phyloP scores from a whole-genome alignment of 202 grass and related monocot species.

The Saccharum hybrid region DNA sequence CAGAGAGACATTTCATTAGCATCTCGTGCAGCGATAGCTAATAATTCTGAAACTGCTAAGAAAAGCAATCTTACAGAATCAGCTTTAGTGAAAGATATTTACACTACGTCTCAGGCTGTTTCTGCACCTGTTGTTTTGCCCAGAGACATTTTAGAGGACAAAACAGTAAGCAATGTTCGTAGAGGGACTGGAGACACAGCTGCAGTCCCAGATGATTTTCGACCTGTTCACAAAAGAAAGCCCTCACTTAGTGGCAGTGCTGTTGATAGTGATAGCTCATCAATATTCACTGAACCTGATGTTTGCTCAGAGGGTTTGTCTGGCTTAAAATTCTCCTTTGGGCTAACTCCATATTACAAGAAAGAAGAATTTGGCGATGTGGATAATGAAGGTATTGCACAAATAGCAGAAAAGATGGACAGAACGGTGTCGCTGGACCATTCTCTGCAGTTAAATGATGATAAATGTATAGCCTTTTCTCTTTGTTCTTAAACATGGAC shows the following conservation, averaged over 20 bases:
- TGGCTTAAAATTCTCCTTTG: conserved; percentile 61
- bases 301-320: conserved; percentile 52
- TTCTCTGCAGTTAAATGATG: conserved; percentile 42
- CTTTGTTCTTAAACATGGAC: conserved; percentile 34
- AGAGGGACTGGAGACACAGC: conserved; percentile 46
- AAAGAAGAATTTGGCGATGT: conserved; percentile 38
- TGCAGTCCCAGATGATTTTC: conserved; percentile 45
- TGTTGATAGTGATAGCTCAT: conserved; percentile 55
- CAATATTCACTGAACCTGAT: conserved; percentile 44
- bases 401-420: conserved; percentile 61
- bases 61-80: conserved; percentile 50
- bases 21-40: conserved; percentile 44
- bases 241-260: conserved; percentile 32
- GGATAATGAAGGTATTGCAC: conserved; percentile 38
- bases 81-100: conserved; percentile 63
- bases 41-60: conserved; percentile 57
- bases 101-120: conserved; percentile 54
- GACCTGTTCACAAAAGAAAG: conserved; percentile 47
- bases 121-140: conserved; percentile 70
- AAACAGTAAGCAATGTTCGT: conserved; percentile 49
- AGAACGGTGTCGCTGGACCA: conserved; percentile 53
- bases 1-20: conserved; percentile 39
- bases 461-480: conserved; percentile 49
- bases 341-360: conserved; percentile 39
- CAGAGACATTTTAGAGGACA: conserved; percentile 74